Conservation (phyloP, 2,329 filamentous ascomycete species). For the Pleochaeta shiraiana region DNA sequence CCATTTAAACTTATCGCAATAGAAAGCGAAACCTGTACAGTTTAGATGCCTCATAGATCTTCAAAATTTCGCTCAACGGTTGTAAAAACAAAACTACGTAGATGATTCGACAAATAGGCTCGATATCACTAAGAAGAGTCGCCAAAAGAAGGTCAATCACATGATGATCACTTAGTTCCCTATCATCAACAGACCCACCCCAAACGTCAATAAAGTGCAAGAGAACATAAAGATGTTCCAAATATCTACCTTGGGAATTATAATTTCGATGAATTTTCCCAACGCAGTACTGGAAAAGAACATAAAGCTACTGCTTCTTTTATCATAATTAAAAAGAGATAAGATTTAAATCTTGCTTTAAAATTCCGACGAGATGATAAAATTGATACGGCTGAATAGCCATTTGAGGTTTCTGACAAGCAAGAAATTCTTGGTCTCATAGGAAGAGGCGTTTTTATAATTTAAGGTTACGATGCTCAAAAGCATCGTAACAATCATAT, state of each 20-base stretch:
- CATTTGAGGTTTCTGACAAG: neutral
- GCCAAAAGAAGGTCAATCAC: neutral
- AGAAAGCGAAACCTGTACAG: neutral
- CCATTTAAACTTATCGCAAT: neutral
- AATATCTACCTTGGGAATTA: neutral
- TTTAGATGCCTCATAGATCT: neutral
- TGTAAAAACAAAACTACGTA: neutral
- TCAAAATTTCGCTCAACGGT: neutral
- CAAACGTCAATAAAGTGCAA: neutral
- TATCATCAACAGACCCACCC: too few relatives aligned
- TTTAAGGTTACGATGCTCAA: neutral
- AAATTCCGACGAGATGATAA: too few relatives aligned
- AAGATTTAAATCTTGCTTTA: neutral
- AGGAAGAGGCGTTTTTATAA: neutral
- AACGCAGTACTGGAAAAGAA: neutral
- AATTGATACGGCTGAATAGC: neutral
- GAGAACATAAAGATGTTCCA: neutral
- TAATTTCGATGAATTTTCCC: neutral
- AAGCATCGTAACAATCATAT: neutral
- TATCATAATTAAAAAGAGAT: neutral
- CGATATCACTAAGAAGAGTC: too few relatives aligned
- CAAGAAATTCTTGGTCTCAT: constrained; percentile 1
- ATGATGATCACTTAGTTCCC: too few relatives aligned
- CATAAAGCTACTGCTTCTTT: neutral
- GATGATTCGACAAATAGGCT: neutral